Base-by-base conservation (phyloP, 2,329 filamentous ascomycete species). In the Endocalyx cinctus region DNA sequence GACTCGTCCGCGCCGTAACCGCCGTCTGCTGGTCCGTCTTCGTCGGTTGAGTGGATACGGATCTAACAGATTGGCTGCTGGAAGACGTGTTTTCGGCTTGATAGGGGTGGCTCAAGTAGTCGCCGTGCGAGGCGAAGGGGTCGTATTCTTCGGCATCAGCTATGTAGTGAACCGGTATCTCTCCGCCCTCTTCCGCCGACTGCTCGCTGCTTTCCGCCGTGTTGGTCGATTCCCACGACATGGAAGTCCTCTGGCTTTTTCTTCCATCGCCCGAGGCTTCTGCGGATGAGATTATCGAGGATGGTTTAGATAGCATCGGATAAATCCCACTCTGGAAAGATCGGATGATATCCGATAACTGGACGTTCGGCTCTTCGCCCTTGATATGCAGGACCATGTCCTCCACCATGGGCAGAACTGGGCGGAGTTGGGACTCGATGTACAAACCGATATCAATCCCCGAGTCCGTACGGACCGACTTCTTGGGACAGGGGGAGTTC, bases 301-400 rank as follows among this genome's bases (percentile, higher is more conserved):
- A 33, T 27, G 38, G 35, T n/a, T n/a, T n/a, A n/a, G n/a, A n/a
- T 27, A 46, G 35, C 26, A 52, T 31, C 13, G 63, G 59, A 37
- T 60, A 64, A 17, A 31, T 51, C 6, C 62, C 59, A 14, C 61
- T 52, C 37, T 59, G 62, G 42, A 76, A 72, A 2, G 66, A 63
- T 17, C 59, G 54, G 19, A 79, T 58, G 12, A 71, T 62, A 1
- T 60, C 60, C 15, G 70, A 65, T 2, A 79, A 52, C 0, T 69
- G 47, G 2, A 51, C 38, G 38, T 73, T 63, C 0, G 52, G 48
- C 1, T 55, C 51, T 2, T 66, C 64, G 7, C 67, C 62, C 11
- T 65, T 69, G 35, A 81, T 67, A 28, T 73, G 62, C 16, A 82
- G 60, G 3, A 79, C 63, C 2, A 79, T 48, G 39, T 82, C 72